phyloP scores from a whole-genome alignment of 2,329 filamentous ascomycete genomes.

The Colletotrichum sp. region DNA sequence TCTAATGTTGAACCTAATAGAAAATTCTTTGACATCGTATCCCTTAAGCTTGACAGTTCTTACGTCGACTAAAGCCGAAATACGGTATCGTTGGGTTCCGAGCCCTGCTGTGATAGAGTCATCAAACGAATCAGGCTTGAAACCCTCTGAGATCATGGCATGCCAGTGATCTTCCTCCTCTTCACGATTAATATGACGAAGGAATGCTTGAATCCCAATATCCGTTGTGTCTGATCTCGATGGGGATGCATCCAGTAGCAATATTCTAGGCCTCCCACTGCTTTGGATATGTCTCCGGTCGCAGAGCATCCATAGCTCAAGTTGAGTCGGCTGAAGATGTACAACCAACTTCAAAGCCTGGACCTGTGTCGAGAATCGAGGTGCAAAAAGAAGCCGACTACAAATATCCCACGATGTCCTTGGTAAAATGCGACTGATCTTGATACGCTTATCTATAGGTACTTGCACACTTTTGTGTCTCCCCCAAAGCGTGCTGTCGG shows the following conservation, averaged over 20 bases:
- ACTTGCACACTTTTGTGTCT: neutral
- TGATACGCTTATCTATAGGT: neutral
- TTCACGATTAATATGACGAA: neutral
- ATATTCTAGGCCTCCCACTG: neutral
- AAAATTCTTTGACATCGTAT: neutral
- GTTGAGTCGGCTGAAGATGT: neutral
- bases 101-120: neutral
- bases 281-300: neutral
- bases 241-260: neutral
- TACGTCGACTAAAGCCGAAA: neutral
- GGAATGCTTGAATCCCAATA: neutral
- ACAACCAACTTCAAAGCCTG: neutral
- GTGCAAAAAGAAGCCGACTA: neutral
- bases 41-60: neutral
- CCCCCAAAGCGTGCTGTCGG: neutral
- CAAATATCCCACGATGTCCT: neutral
- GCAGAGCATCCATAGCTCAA: neutral
- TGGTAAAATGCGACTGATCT: neutral
- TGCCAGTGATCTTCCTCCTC: neutral
- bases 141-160: neutral
- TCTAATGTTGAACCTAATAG: neutral
- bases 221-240: neutral
- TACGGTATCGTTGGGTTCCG: neutral
- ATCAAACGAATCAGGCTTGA: neutral
- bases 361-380: neutral